A percentile compares a stretch with the other conserved stretches of the same genome.
Conservation (phyloP, 768 basidiomycete species). For the Trametes maxima region DNA sequence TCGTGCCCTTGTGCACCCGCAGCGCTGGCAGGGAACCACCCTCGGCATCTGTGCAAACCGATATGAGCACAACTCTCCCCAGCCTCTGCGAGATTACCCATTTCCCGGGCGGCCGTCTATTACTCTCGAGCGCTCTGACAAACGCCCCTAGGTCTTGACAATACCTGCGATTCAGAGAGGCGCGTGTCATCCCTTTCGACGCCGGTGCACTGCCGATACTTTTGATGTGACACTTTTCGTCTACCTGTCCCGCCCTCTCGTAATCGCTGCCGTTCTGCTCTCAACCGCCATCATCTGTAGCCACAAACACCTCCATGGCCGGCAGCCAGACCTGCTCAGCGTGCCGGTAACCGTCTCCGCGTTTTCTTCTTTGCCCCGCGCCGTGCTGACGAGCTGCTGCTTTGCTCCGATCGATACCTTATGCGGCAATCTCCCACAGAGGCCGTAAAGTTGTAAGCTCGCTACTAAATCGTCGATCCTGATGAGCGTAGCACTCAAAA, state of each 20-base stretch:
- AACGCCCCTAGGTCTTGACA: too few species aligned
- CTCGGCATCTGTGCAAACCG: too few species aligned
- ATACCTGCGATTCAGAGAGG: too few species aligned
- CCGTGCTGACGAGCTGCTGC: neutral
- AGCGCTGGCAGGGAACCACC: too few species aligned
- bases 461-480: neutral
- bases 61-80: too few species aligned
- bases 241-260: neutral
- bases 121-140: too few species aligned
- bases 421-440: slow-evolving; percentile 1
- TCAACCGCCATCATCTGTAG: neutral
- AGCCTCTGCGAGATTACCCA: too few species aligned
- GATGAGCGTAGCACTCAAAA: neutral
- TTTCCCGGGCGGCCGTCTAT: too few species aligned
- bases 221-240: neutral
- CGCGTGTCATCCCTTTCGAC: too few species aligned
- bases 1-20: too few species aligned
- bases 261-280: neutral
- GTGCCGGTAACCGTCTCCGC: slow-evolving; percentile 22
- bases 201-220: too few species aligned
- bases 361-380: neutral
- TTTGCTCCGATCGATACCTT: neutral
- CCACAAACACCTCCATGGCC: slow-evolving; percentile 13
- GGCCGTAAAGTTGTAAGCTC: slow-evolving; percentile 26
- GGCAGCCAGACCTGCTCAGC: slow-evolving; percentile 28